A percentile compares a stretch with the other conserved stretches of the same genome.
These are phyloP conservation scores for Chaetomium strumarium DNA, from an alignment of 2,329 filamentous ascomycete genomes.

Conservation along the genomic window DNA sequence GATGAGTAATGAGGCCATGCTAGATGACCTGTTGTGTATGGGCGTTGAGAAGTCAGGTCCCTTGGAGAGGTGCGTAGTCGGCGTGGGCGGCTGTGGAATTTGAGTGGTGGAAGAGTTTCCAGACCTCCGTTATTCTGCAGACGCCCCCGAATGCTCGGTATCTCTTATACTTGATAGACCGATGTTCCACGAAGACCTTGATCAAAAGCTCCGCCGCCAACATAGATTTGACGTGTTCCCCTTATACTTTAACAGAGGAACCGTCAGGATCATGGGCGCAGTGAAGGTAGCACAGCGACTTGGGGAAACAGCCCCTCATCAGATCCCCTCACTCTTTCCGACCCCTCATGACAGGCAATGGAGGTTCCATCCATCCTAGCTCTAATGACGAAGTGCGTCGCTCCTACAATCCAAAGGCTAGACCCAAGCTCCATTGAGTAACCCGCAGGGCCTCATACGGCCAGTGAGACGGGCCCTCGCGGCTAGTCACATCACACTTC, in stretches of 20 bases:
- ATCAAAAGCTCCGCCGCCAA: background rate
- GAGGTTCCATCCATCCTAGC: background rate
- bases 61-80: background rate
- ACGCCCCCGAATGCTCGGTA: background rate
- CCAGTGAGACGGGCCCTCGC: conserved; percentile 13
- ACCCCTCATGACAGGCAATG: conserved; percentile 2
- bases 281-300: conserved; percentile 1
- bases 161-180: background rate
- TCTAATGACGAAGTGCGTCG: background rate
- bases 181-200: background rate
- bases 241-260: background rate
- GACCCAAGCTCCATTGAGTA: background rate
- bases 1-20: conserved; percentile 8
- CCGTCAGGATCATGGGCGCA: background rate
- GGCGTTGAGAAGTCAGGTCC: background rate
- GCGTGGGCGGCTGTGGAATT: background rate
- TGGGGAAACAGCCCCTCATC: background rate
- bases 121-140: background rate
- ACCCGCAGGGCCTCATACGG: conserved; percentile 5
- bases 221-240: background rate
- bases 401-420: background rate
- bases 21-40: background rate
- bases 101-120: background rate
- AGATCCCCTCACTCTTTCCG: conserved; percentile 2
- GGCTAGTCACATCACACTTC: conserved; percentile 1